Base-by-base conservation (phyloP, 805 yeast species). In the Ogataea ramenticola region DNA sequence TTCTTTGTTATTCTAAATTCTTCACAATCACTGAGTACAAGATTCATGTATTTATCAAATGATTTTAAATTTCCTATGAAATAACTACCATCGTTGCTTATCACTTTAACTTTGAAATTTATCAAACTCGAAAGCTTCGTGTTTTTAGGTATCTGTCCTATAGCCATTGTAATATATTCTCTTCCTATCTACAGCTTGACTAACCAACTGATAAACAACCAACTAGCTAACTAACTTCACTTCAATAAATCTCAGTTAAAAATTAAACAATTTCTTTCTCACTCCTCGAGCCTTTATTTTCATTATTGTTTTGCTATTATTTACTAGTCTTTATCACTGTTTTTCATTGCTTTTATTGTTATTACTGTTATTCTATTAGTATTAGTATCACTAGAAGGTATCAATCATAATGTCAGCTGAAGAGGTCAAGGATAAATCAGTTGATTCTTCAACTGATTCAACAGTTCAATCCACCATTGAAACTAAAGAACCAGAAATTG, bases 21-120 rank as follows among this genome's bases (percentile, higher is more conserved):
- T 55, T 86, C 89, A 36, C 93, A 77, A 50, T 90, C 93, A 12
- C 85, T 74, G 29, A 91, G 66, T 14, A 93, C 96, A 16, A 91
- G 59, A 61, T 91, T 91, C 82, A 90, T 81, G 59, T 83, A 85
- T 57, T 82, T 82, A 62, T 93, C 99, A 61, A 87, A 91, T 8
- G 98, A 89, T 49, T 90, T 64, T 43, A 91, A 71, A 49, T 80
- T 81, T 2, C 99, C 99, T 7, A 80, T 71, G 50, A 86, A 77
- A 37, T 79, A 81, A 36, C 95, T 73, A 5, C 84, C 82, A 64
- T 91, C 97, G n/a, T 77, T 61, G 1, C 91, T 77, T 26, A 81
- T 71, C 21, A 88, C 85, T 43, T 82, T 75, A 43, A 93, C 77
- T 46, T 86, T 74, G 65, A 78, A 84, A 54, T 86, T 74, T 42